Percentiles rank a stretch among this genome's conserved stretches.
These are phyloP conservation scores for Neodidymelliopsis sp. DNA, from an alignment of 2,329 filamentous ascomycete species.

Conservation along the genomic window DNA sequence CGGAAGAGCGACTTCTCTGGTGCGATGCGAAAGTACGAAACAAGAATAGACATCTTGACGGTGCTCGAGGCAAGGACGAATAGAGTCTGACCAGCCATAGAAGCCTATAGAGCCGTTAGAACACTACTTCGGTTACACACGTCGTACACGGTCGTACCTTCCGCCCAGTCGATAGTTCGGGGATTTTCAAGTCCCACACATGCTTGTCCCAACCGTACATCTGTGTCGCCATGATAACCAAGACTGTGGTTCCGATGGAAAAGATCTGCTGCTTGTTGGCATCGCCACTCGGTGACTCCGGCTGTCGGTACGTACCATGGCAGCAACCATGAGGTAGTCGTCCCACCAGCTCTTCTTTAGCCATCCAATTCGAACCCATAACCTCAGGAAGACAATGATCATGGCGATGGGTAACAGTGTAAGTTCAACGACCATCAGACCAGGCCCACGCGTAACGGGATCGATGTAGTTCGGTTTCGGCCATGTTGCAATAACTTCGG, in stretches of 20 bases:
- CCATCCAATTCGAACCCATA: constrained; percentile 48
- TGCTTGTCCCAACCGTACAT: constrained; percentile 50
- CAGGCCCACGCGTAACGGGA: constrained; percentile 52
- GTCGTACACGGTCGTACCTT: constrained; percentile 38
- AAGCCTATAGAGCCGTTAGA: constrained; percentile 41
- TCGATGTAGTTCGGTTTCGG: constrained; percentile 55
- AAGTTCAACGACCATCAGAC: constrained; percentile 52
- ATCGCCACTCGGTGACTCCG: constrained; percentile 20
- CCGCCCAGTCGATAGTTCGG: constrained; percentile 42
- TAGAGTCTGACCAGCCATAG: constrained; percentile 48
- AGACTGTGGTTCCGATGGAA: constrained; percentile 41
- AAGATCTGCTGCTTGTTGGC: constrained; percentile 39
- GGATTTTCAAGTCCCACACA: constrained; percentile 45
- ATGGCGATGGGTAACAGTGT: constrained; percentile 48
- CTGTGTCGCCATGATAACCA: constrained; percentile 47
- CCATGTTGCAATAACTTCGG: constrained; percentile 48
- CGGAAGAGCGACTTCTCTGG: constrained; percentile 50
- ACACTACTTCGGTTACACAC: constrained; percentile 25
- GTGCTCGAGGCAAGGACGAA: constrained; percentile 50
- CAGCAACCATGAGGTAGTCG: constrained; percentile 49
- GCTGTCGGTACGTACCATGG: constrained; percentile 39
- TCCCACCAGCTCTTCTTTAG: constrained; percentile 50
- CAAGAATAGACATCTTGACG: constrained; percentile 49
- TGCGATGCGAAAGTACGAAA: constrained; percentile 50
- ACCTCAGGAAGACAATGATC: constrained; percentile 43